Conservation (phyloP, 2,329 filamentous ascomycete genomes). For the Parastagonospora nodorum region DNA sequence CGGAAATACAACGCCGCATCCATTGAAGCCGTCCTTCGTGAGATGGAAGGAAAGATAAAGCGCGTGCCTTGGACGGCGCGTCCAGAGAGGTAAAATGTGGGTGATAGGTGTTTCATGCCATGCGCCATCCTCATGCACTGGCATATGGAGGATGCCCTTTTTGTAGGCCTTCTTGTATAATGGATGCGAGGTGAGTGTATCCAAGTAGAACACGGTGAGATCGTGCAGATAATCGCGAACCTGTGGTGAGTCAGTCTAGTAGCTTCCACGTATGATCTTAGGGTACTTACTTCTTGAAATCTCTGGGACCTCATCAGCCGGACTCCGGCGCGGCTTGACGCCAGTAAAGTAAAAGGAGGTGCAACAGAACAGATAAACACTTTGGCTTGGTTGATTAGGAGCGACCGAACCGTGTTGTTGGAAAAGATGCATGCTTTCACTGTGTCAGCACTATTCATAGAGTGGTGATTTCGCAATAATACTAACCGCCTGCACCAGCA, state of each 20-base stretch:
- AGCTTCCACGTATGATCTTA: background rate
- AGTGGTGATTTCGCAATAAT: background rate
- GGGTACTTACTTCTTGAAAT: background rate
- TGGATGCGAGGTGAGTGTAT: background rate
- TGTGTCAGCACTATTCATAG: background rate
- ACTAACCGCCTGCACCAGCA: slow-evolving; percentile 28
- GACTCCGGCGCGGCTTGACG: slow-evolving; percentile 43
- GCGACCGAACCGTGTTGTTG: background rate
- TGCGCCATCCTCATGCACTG: background rate
- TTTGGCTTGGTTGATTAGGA: slow-evolving; percentile 7
- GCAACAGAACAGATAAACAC: slow-evolving; percentile 40
- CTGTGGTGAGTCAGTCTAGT: background rate
- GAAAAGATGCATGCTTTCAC: slow-evolving; percentile 3
- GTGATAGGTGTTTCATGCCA: slow-evolving; percentile 6
- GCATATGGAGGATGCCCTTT: slow-evolving; percentile 1
- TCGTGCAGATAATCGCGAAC: background rate
- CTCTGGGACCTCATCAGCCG: slow-evolving; percentile 10
- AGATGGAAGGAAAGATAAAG: slow-evolving; percentile 38
- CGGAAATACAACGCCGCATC: slow-evolving; percentile 3
- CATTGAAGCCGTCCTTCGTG: background rate
- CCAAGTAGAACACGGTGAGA: slow-evolving; percentile 2
- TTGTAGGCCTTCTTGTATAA: background rate
- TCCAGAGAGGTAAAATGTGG: slow-evolving; percentile 12
- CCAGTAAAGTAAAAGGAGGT: slow-evolving; percentile 43
- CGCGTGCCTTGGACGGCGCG: background rate